These are phyloP conservation scores for Botrytis aclada DNA, from an alignment of 2,329 filamentous ascomycete species.

Conservation along the genomic window DNA sequence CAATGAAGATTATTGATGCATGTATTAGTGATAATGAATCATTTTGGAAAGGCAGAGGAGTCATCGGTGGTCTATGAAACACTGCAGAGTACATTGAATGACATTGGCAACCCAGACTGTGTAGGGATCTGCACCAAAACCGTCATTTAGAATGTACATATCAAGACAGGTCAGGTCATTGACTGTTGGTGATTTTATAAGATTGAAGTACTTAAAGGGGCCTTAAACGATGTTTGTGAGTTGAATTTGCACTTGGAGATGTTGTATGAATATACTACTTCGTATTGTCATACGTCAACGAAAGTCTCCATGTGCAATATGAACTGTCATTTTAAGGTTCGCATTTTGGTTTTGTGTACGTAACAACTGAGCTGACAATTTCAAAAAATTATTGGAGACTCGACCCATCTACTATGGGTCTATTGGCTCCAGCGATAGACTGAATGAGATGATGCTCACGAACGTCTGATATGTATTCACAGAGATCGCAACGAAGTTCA, in stretches of 20 bases:
- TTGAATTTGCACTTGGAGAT: not conserved
- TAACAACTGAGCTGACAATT: not conserved
- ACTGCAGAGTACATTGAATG: too few species aligned
- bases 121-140: too few species aligned
- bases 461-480: not conserved
- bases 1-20: not conserved
- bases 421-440: not conserved
- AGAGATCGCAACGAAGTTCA: not conserved
- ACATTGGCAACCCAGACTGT: too few species aligned
- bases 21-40: not conserved
- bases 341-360: not conserved
- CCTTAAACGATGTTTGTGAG: not conserved
- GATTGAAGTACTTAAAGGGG: not conserved
- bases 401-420: not conserved
- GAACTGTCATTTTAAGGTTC: not conserved
- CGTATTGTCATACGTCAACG: not conserved
- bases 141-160: too few species aligned
- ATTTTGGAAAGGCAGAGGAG: not conserved
- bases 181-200: not conserved
- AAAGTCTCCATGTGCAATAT: not conserved
- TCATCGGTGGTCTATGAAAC: not conserved
- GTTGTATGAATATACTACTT: not conserved
- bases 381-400: not conserved
- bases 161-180: too few species aligned
- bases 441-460: not conserved